Evolutionary conservation across 2,329 filamentous ascomycete species (phyloP).

Genomic region (Cordyceps cateniannulata): DNA sequence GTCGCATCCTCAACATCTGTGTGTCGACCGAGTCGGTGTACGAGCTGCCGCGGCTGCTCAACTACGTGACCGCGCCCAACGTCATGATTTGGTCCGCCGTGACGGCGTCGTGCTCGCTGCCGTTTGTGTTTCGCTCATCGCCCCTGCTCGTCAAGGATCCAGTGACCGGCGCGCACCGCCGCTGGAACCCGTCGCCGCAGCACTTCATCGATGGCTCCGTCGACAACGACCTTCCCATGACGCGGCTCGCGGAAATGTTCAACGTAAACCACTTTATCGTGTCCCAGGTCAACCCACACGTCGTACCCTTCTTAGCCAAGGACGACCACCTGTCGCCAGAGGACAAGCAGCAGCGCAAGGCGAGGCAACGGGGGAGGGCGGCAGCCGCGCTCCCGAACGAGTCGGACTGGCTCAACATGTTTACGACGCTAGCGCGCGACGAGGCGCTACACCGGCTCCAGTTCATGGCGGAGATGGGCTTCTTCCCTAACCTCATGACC

Average conservation of each 20-base stretch:
- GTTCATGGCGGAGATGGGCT: conserved; percentile 69
- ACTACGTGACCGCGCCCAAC: conserved; percentile 89
- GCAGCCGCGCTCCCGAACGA: conserved; percentile 27
- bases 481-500: conserved; percentile 71
- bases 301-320: conserved; percentile 75
- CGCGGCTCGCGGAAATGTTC: conserved; percentile 85
- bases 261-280: conserved; percentile 98
- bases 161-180: conserved; percentile 64
- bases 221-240: conserved; percentile 90
- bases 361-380: conserved; percentile 13
- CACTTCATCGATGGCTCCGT: conserved; percentile 93
- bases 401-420: conserved; percentile 55
- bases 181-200: conserved; percentile 81
- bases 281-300: conserved; percentile 92
- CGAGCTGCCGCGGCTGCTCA: conserved; percentile 78
- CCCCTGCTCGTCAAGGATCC: conserved; percentile 81
- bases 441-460: conserved; percentile 78
- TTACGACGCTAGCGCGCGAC: conserved; percentile 68
- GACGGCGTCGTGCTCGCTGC: conserved; percentile 91
- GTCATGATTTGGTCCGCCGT: conserved; percentile 96
- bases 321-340: conserved; percentile 54
- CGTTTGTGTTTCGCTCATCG: conserved; percentile 74
- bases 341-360: conserved; percentile 21
- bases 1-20: conserved; percentile 86
- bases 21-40: conserved; percentile 85